These are phyloP conservation scores for Logfia minima DNA, from an alignment of 129 eudicot species.

Conservation along the genomic window DNA sequence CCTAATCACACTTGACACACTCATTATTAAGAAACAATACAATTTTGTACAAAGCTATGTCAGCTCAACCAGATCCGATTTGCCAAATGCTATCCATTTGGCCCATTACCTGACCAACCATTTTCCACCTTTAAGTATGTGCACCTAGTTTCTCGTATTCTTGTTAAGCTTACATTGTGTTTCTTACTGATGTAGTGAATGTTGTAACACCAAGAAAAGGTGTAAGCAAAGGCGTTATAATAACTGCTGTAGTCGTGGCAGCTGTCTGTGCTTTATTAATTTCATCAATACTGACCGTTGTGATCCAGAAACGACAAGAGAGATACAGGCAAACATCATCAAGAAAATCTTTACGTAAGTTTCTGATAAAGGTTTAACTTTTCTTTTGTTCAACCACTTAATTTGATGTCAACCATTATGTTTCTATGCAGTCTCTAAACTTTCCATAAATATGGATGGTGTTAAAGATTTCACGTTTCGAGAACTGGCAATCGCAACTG, in stretches of 20 bases:
- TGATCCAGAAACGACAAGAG: conserved; percentile 48
- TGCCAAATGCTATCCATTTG: neutral
- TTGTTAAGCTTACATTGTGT: conserved; percentile 13
- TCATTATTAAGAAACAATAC: neutral
- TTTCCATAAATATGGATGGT: conserved; percentile 63
- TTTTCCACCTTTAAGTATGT: neutral
- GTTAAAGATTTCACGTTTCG: conserved; percentile 68
- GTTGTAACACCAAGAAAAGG: conserved; percentile 36
- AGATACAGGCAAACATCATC: conserved; percentile 41
- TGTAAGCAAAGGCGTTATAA: conserved; percentile 51
- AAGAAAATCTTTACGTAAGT: conserved; percentile 56
- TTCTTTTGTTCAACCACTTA: neutral
- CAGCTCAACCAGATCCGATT: neutral
- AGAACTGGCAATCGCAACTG: conserved; percentile 70
- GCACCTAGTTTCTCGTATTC: conserved; percentile 6
- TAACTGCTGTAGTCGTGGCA: conserved; percentile 37
- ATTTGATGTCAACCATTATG: neutral
- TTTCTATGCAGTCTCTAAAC: conserved; percentile 55
- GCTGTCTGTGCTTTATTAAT: conserved; percentile 42
- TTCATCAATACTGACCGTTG: conserved; percentile 40
- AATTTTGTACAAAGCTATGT: neutral
- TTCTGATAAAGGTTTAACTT: neutral
- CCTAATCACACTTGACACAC: neutral
- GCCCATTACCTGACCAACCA: neutral
- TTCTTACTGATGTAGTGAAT: conserved; percentile 52